Base-by-base conservation (phyloP, 2,329 filamentous ascomycete genomes). In the Sporothrix pseudoabietina region DNA sequence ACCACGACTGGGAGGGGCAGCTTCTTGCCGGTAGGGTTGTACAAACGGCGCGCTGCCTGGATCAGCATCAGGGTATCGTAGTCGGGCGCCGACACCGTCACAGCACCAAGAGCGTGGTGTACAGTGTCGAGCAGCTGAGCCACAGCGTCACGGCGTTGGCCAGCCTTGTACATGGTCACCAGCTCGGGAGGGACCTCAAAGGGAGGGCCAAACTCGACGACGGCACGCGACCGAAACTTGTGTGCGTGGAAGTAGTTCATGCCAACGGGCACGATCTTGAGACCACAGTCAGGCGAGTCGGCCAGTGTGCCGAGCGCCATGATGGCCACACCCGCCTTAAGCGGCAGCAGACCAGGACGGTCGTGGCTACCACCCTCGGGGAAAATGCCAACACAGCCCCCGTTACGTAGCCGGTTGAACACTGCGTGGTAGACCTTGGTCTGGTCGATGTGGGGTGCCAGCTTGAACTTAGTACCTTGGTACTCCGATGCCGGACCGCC, bases 201-300 rank as follows among this genome's bases (percentile, higher is more conserved):
- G 0, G 96, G 94, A 35, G 89, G 91, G 9, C 96, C 96, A 78
- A 98, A 99, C 80, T 99, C 96, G 74, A 98, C 91, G 4, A 99
- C 95, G 49, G 95, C 96, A 80, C 96, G 89, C 76, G 95, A 98
- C 63, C 95, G 92, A 83, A 99, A 99, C 82, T 98, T 99, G 86
- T 99, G 95, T 0, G 95, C 93, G 82, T 98, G 95, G 83, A 99
- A 99, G 83, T 99, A 99, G 82, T 99, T 99, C 95, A 99, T 98
- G 78, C 95, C 95, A 70, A 96, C 94, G 3, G 96, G 96, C 32
- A 99, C 93, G 78, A 99, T 98, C 82, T 94, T 97, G 75, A 99
- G 85, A 41, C 93, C 94, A 79, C 93, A 97, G 76, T 95, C 87
- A 2, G 94, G 94, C 75, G 94, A 90, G 73, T 94, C 91, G 5